A percentile compares a stretch with the other conserved stretches of the same genome.
Evolutionary conservation across 176 grass and related monocot genomes (phyloP).

Genomic region (Carex pumila): DNA sequence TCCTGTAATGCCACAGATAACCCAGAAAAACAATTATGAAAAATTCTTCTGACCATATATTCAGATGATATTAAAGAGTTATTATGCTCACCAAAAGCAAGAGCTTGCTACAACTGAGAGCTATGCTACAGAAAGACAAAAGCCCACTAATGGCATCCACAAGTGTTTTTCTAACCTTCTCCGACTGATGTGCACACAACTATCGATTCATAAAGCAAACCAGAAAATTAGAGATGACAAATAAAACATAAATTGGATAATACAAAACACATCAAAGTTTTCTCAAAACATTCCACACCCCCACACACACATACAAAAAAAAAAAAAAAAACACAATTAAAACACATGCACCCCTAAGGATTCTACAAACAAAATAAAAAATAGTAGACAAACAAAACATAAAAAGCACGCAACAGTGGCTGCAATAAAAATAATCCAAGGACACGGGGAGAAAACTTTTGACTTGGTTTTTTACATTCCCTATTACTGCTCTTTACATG

Average conservation of each 20-base stretch:
- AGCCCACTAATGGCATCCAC: constrained; percentile 56
- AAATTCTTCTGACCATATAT: constrained; percentile 20
- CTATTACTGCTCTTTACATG: not conserved
- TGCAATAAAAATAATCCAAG: not conserved
- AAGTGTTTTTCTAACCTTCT: constrained; percentile 74
- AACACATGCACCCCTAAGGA: not conserved
- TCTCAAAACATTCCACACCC: not conserved
- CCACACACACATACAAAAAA: not conserved
- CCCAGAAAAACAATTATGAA: constrained; percentile 28
- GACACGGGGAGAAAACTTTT: not conserved
- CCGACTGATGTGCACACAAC: constrained; percentile 83
- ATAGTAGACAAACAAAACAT: not conserved
- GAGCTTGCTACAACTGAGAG: constrained; percentile 63
- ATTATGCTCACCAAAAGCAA: constrained; percentile 58
- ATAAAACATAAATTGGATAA: constrained; percentile 1
- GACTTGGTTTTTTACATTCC: not conserved
- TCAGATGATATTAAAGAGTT: constrained; percentile 2
- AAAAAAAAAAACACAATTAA: too few relatives aligned
- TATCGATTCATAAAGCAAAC: constrained; percentile 28
- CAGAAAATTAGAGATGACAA: constrained; percentile 11
- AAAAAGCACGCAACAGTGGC: not conserved
- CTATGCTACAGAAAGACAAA: constrained; percentile 54
- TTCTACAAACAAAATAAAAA: not conserved
- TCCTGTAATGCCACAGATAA: constrained; percentile 55
- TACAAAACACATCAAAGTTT: not conserved